A percentile compares a stretch with the other conserved stretches of the same genome.
phyloP scores from a whole-genome alignment of 2,329 filamentous ascomycete species.

The Neurospora crassa region DNA sequence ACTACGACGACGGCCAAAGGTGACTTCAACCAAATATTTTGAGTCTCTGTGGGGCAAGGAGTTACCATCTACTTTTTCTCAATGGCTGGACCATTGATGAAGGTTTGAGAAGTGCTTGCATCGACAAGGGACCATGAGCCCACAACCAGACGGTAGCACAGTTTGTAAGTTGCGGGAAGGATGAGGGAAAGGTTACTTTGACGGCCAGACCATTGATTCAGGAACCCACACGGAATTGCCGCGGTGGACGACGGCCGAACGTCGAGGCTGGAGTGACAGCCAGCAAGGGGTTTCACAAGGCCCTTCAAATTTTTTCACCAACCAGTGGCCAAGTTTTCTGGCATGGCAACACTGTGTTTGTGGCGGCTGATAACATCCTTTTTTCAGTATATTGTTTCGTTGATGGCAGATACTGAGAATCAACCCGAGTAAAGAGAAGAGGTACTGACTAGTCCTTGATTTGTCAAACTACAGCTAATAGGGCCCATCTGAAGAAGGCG shows the following conservation, averaged over 20 bases:
- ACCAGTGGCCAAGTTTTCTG: constrained; percentile 10
- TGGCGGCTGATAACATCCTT: not conserved
- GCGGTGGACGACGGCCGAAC: constrained; percentile 2
- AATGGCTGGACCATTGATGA: not conserved
- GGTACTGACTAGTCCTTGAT: not conserved
- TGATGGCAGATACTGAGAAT: not conserved
- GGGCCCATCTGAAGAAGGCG: not conserved
- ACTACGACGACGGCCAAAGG: constrained; percentile 18
- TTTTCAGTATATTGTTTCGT: not conserved
- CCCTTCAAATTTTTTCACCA: constrained; percentile 16
- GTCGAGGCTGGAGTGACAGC: constrained; percentile 2
- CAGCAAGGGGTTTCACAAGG: constrained; percentile 15
- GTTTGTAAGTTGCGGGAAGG: constrained; percentile 9
- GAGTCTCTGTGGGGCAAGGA: not conserved
- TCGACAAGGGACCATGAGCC: constrained; percentile 4
- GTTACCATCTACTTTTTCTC: not conserved
- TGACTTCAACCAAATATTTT: constrained; percentile 3
- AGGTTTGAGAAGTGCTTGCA: constrained; percentile 8
- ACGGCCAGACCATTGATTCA: constrained; percentile 5
- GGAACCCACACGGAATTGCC: not conserved
- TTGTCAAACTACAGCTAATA: not conserved
- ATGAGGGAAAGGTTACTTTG: constrained; percentile 2
- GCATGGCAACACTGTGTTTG: constrained; percentile 6
- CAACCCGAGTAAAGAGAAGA: not conserved
- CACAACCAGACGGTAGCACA: not conserved